Conservation (phyloP, 2,329 filamentous ascomycete genomes). For the Leptosphaerulina australis region DNA sequence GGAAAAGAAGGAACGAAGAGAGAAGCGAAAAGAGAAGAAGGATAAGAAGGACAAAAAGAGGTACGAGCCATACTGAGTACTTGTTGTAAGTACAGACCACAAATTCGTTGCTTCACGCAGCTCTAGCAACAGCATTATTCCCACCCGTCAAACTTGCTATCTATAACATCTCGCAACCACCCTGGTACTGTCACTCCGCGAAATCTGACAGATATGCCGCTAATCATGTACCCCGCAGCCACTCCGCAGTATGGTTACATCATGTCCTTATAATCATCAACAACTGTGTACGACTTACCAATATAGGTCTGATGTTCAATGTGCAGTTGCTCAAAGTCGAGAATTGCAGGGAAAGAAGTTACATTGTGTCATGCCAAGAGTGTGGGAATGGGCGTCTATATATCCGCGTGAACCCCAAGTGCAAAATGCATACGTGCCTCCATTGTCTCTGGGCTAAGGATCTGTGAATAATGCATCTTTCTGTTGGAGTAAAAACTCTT, state of each 20-base stretch:
- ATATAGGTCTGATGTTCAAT: not conserved
- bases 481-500: not conserved
- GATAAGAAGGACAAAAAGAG: conserved; percentile 45
- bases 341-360: conserved; percentile 3
- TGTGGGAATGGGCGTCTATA: conserved; percentile 8
- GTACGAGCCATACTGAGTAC: conserved; percentile 47
- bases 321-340: not conserved
- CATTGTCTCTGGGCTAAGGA: not conserved
- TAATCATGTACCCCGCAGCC: conserved; percentile 17
- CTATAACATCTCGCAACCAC: not conserved
- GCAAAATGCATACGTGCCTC: not conserved
- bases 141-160: too few species aligned
- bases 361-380: conserved; percentile 18
- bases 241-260: conserved; percentile 16
- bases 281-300: not conserved
- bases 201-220: conserved; percentile 8
- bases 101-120: not conserved
- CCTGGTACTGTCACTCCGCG: too few species aligned
- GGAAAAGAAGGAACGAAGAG: conserved; percentile 39
- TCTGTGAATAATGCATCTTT: not conserved
- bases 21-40: conserved; percentile 44
- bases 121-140: too few species aligned
- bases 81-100: too few species aligned
- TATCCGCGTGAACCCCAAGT: not conserved
- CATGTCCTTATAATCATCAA: not conserved